phyloP scores from a whole-genome alignment of 345 rosid genomes.

The Acer campestre region DNA sequence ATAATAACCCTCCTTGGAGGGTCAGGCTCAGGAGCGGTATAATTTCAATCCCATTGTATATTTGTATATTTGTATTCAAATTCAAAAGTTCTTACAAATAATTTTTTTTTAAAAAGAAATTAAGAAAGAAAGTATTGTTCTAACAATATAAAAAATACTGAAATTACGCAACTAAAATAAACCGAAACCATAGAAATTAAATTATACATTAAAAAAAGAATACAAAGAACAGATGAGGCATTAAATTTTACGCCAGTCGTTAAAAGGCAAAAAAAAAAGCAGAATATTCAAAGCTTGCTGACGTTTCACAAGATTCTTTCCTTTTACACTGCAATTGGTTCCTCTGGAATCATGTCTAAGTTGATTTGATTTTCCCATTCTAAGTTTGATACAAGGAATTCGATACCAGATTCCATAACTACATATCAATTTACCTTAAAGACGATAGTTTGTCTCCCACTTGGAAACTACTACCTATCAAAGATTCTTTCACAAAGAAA shows the following conservation, averaged over 20 bases:
- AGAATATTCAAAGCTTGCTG: constrained; percentile 20
- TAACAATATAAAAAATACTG: too few species aligned
- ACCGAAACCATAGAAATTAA: neutral
- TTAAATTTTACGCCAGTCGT: neutral
- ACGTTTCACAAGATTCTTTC: constrained; percentile 14
- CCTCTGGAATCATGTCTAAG: constrained; percentile 9
- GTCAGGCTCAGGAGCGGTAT: too few species aligned
- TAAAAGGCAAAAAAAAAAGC: neutral
- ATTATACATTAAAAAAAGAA: neutral
- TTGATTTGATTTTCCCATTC: neutral
- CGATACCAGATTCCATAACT: constrained; percentile 26
- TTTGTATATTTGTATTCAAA: too few species aligned
- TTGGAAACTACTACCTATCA: constrained; percentile 20
- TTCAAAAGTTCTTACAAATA: too few species aligned
- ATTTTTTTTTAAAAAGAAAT: too few species aligned
- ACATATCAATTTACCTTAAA: constrained; percentile 9
- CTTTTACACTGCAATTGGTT: neutral
- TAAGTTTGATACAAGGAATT: neutral
- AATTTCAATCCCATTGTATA: too few species aligned
- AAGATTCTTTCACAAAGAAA: constrained; percentile 9
- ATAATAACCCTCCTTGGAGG: too few species aligned
- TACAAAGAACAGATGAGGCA: neutral
- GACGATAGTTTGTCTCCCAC: constrained; percentile 20
- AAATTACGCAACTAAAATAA: too few species aligned
- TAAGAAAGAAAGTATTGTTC: too few species aligned